These are phyloP conservation scores for Vigna angularis DNA, from an alignment of 306 rosid species.

Conservation along the genomic window DNA sequence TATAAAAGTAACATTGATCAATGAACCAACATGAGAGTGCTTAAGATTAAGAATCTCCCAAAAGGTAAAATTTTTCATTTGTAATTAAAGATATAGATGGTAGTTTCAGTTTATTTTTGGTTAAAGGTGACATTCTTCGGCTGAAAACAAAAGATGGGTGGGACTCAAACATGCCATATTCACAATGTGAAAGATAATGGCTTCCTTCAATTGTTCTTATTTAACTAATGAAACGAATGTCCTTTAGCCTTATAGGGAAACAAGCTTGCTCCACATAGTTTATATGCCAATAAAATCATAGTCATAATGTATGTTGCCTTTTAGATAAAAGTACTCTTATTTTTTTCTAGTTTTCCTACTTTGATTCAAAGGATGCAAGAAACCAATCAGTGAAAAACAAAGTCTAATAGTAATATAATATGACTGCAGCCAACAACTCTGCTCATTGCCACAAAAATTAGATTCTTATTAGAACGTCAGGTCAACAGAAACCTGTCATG, in stretches of 20 bases:
- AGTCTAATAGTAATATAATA: background rate
- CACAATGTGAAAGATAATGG: background rate
- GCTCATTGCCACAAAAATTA: background rate
- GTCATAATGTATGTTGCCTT: background rate
- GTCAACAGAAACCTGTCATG: conserved; percentile 1
- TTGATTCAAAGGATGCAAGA: conserved; percentile 9
- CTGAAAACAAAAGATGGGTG: background rate
- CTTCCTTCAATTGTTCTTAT: background rate
- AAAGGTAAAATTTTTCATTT: too few relatives aligned
- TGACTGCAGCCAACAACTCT: background rate
- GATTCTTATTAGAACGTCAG: conserved; percentile 32
- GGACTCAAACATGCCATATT: conserved; percentile 4
- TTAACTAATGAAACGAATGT: background rate
- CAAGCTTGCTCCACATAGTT: background rate
- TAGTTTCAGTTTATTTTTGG: conserved; percentile 4
- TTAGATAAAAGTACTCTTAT: conserved; percentile 18
- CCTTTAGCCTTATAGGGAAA: conserved; percentile 1
- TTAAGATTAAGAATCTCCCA: too few relatives aligned
- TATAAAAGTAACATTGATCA: too few relatives aligned
- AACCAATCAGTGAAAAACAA: background rate
- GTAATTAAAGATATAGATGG: background rate
- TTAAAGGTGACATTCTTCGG: background rate
- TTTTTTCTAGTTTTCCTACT: background rate
- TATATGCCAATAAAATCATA: background rate
- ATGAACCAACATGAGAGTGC: too few relatives aligned